These are phyloP conservation scores for Colletotrichum tanaceti DNA, from an alignment of 2,329 filamentous ascomycete species.

Conservation along the genomic window DNA sequence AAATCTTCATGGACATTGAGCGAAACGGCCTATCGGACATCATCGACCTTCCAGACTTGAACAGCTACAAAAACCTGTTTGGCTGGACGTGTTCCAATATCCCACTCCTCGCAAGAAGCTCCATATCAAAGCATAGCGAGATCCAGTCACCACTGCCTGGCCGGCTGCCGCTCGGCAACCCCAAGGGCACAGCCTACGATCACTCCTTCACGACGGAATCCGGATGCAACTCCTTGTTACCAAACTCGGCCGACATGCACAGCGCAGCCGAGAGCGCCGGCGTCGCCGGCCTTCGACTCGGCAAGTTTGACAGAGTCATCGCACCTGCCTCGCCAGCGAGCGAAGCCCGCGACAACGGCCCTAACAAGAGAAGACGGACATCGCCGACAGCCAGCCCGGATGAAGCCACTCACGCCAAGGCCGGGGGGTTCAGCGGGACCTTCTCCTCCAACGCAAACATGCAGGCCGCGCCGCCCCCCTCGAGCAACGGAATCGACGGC, in stretches of 20 bases:
- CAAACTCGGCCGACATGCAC: not conserved
- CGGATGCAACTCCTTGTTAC: not conserved
- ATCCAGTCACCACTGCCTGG: constrained; percentile 58
- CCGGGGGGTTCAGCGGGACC: constrained; percentile 5
- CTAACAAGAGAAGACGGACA: constrained; percentile 43
- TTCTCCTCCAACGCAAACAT: not conserved
- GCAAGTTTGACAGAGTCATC: not conserved
- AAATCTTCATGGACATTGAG: constrained; percentile 85
- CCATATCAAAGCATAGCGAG: constrained; percentile 55
- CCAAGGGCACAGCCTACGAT: constrained; percentile 34
- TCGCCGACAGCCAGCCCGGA: constrained; percentile 15
- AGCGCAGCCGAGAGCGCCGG: not conserved
- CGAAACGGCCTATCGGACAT: constrained; percentile 54
- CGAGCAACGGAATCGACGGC: not conserved
- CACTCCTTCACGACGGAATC: not conserved
- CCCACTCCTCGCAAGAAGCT: constrained; percentile 60
- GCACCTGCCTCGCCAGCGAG: not conserved
- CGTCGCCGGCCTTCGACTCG: not conserved
- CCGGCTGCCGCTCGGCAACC: constrained; percentile 53
- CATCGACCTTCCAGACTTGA: constrained; percentile 52
- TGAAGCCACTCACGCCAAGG: not conserved
- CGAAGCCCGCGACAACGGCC: not conserved
- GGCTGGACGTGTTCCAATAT: constrained; percentile 53
- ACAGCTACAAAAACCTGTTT: constrained; percentile 48
- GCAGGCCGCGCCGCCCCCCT: not conserved